A percentile compares a stretch with the other conserved stretches of the same genome.
These are phyloP conservation scores for Yarrowia phangngaensis DNA, from an alignment of 805 yeast species.

Conservation along the genomic window DNA sequence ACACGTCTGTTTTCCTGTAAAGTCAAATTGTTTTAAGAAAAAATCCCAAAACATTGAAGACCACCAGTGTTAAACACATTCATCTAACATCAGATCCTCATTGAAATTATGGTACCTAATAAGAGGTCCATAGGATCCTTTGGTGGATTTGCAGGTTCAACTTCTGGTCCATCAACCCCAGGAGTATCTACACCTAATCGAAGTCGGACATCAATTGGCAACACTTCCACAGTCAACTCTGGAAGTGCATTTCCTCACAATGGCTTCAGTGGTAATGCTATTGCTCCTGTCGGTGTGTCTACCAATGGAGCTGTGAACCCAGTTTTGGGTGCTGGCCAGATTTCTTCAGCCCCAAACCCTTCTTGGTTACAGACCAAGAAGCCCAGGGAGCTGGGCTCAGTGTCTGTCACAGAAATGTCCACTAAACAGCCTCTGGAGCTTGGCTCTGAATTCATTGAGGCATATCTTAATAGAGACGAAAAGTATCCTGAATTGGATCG, in stretches of 20 bases:
- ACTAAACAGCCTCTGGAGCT: slow-evolving; percentile 32
- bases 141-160: slow-evolving; percentile 13
- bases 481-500: slow-evolving; percentile 40
- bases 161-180: slow-evolving; percentile 6
- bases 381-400: slow-evolving; percentile 26
- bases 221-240: slow-evolving; percentile 16
- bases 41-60: slow-evolving; percentile 25
- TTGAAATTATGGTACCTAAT: slow-evolving; percentile 17
- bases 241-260: slow-evolving; percentile 19
- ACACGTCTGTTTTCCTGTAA: slow-evolving; percentile 17
- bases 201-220: slow-evolving; percentile 10
- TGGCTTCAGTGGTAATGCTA: slow-evolving; percentile 2
- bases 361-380: slow-evolving; percentile 17
- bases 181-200: slow-evolving; percentile 15
- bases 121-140: slow-evolving; percentile 24
- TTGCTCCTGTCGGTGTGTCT: background rate
- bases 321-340: slow-evolving; percentile 15
- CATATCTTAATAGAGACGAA: slow-evolving; percentile 35
- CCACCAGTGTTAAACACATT: slow-evolving; percentile 9
- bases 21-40: slow-evolving; percentile 14
- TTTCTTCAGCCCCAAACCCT: slow-evolving; percentile 13
- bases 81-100: slow-evolving; percentile 19
- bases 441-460: slow-evolving; percentile 35
- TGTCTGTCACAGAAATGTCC: slow-evolving; percentile 18
- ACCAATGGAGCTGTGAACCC: slow-evolving; percentile 14